Percentiles rank a stretch among this genome's conserved stretches.
phyloP scores from a whole-genome alignment of 1,139 yeast species.

The Scheffersomyces quercinus region DNA sequence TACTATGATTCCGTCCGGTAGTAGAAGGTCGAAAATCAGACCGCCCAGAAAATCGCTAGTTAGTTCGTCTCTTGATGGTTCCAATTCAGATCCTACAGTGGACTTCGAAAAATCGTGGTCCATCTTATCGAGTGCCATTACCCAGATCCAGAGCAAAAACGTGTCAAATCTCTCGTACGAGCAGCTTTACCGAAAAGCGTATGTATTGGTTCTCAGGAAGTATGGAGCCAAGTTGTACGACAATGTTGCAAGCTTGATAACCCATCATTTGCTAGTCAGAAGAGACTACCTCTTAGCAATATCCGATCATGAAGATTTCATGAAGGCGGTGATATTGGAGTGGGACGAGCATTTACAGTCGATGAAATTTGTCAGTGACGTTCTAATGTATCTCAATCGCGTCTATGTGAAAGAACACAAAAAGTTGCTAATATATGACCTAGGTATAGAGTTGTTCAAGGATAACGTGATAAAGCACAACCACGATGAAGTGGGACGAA shows the following conservation, averaged over 20 bases:
- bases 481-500: slow-evolving; percentile 51
- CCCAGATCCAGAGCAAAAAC: slow-evolving; percentile 71
- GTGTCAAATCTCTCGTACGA: slow-evolving; percentile 82
- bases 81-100: slow-evolving; percentile 30
- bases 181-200: slow-evolving; percentile 79
- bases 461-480: slow-evolving; percentile 42
- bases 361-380: slow-evolving; percentile 82
- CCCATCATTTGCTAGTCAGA: slow-evolving; percentile 45
- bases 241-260: slow-evolving; percentile 54
- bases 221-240: slow-evolving; percentile 71
- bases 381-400: slow-evolving; percentile 82
- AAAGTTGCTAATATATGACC: slow-evolving; percentile 68
- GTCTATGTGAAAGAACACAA: slow-evolving; percentile 79
- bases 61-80: slow-evolving; percentile 20
- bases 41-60: slow-evolving; percentile 64
- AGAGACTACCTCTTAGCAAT: slow-evolving; percentile 24
- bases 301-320: slow-evolving; percentile 33
- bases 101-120: slow-evolving; percentile 75
- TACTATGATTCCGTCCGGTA: slow-evolving; percentile 43
- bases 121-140: slow-evolving; percentile 69
- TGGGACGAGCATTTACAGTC: slow-evolving; percentile 81
- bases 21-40: slow-evolving; percentile 61
- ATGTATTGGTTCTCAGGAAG: slow-evolving; percentile 74
- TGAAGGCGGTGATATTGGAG: slow-evolving; percentile 48
- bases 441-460: slow-evolving; percentile 60